A percentile compares a stretch with the other conserved stretches of the same genome.
Evolutionary conservation across 1,284 basidiomycete genomes (phyloP).

Genomic region (Apiotrichum akiyoshidainum): DNA sequence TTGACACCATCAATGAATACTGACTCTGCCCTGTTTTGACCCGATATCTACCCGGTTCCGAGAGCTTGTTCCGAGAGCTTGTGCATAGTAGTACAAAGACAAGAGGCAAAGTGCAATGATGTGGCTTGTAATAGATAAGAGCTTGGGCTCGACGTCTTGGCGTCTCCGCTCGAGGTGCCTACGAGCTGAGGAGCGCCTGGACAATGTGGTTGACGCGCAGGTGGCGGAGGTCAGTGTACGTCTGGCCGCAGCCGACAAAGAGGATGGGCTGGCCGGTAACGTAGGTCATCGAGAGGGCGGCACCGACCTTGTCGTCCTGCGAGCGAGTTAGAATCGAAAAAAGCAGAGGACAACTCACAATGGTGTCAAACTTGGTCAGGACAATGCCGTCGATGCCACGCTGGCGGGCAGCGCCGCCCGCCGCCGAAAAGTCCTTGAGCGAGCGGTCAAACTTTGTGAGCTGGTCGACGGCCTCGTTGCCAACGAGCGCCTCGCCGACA

Average conservation of each 20-base stretch:
- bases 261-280: conserved; percentile 94
- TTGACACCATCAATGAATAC: too few species aligned
- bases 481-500: conserved; percentile 91
- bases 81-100: conserved; percentile 1
- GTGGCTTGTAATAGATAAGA: too few species aligned
- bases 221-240: conserved; percentile 88
- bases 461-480: conserved; percentile 95
- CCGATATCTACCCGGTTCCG: too few species aligned
- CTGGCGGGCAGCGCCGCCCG: conserved; percentile 43
- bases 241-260: conserved; percentile 95
- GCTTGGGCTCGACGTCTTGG: too few species aligned
- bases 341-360: conserved; percentile 54
- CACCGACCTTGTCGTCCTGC: conserved; percentile 69
- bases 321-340: too few species aligned
- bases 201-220: conserved; percentile 88
- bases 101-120: too few species aligned
- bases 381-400: conserved; percentile 95
- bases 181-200: conserved; percentile 77
- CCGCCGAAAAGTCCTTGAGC: conserved; percentile 69
- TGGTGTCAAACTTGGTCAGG: conserved; percentile 96
- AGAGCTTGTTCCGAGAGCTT: too few species aligned
- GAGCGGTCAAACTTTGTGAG: conserved; percentile 90
- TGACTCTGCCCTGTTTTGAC: too few species aligned
- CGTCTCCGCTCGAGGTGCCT: conserved; percentile 4
- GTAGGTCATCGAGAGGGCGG: conserved; percentile 94